A percentile compares a stretch with the other conserved stretches of the same genome.
Conservation (phyloP, 1,284 basidiomycete species). For the Moesziomyces globuligerus region DNA sequence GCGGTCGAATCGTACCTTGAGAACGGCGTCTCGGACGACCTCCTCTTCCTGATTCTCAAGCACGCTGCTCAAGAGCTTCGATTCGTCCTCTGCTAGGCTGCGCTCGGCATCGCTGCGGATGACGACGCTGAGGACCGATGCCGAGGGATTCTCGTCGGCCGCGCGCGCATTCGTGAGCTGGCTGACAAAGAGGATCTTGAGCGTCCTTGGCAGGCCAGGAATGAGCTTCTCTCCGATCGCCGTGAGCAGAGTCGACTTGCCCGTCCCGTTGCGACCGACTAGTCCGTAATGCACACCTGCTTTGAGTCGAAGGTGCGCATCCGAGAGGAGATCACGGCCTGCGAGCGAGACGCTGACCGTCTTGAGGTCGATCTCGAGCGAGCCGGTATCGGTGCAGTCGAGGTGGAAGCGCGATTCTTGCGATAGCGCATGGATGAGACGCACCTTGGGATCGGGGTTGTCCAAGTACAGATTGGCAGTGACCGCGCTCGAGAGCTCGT, state of each 20-base stretch:
- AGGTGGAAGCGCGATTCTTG: conserved; percentile 71
- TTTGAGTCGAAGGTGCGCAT: conserved; percentile 72
- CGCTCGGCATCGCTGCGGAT: conserved; percentile 67
- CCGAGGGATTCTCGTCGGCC: conserved; percentile 17
- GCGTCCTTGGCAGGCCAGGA: conserved; percentile 71
- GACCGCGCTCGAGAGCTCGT: conserved; percentile 13
- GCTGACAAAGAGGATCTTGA: conserved; percentile 73
- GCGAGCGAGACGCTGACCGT: conserved; percentile 71
- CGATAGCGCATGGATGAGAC: conserved; percentile 60
- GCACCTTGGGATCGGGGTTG: conserved; percentile 26
- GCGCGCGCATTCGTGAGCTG: conserved; percentile 68
- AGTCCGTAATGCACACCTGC: conserved; percentile 72
- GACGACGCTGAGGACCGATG: conserved; percentile 66
- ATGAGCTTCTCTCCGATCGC: conserved; percentile 71
- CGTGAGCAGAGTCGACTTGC: conserved; percentile 71
- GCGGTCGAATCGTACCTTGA: conserved; percentile 57
- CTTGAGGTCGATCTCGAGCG: conserved; percentile 71
- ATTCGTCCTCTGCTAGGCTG: conserved; percentile 56
- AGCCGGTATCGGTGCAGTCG: conserved; percentile 69
- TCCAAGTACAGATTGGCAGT: conserved; percentile 14
- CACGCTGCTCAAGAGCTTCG: conserved; percentile 58
- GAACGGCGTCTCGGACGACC: conserved; percentile 54
- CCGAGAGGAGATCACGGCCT: conserved; percentile 71
- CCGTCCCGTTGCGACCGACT: conserved; percentile 73
- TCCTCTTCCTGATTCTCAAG: conserved; percentile 59